Conservation (phyloP, 352 stramenopile species). For the Phytophthora palmivora region DNA sequence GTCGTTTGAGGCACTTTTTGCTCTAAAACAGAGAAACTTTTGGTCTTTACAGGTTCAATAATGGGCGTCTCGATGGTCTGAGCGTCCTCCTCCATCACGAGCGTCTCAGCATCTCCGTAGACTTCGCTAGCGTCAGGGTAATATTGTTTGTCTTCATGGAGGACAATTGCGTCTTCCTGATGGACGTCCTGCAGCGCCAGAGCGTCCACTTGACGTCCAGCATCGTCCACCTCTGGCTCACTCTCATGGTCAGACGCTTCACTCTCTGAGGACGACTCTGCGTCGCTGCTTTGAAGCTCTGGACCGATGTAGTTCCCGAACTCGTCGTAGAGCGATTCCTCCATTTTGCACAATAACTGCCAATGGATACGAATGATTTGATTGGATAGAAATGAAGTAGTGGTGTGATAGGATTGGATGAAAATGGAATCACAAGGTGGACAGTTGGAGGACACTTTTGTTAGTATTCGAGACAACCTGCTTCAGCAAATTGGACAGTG, state of each 20-base stretch:
- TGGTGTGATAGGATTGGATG: conserved; percentile 17
- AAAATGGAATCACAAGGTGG: not conserved
- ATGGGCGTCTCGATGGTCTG: conserved; percentile 99
- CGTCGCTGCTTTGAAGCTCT: conserved; percentile 91
- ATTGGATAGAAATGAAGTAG: conserved; percentile 15
- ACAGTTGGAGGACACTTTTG: conserved; percentile 9
- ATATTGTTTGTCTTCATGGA: conserved; percentile 99
- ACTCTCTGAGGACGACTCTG: conserved; percentile 65
- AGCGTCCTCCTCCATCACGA: conserved; percentile 99
- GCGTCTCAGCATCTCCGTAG: conserved; percentile 96
- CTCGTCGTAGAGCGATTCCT: conserved; percentile 99
- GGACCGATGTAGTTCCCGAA: conserved; percentile 99
- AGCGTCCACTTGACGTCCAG: conserved; percentile 47
- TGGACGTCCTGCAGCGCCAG: conserved; percentile 55
- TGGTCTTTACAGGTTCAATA: conserved; percentile 95
- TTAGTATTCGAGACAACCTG: conserved; percentile 46
- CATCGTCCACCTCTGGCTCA: conserved; percentile 30
- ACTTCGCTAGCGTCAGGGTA: conserved; percentile 98
- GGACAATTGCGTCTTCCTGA: conserved; percentile 94
- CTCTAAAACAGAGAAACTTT: conserved; percentile 93
- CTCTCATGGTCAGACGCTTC: conserved; percentile 61
- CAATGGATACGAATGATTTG: not conserved
- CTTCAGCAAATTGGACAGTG: conserved; percentile 36
- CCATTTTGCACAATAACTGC: conserved; percentile 56
- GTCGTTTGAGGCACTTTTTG: conserved; percentile 82